A percentile compares a stretch with the other conserved stretches of the same genome.
Evolutionary conservation across 495 filamentous ascomycete species (phyloP).

Genomic region (Aspergillus indologenus): DNA sequence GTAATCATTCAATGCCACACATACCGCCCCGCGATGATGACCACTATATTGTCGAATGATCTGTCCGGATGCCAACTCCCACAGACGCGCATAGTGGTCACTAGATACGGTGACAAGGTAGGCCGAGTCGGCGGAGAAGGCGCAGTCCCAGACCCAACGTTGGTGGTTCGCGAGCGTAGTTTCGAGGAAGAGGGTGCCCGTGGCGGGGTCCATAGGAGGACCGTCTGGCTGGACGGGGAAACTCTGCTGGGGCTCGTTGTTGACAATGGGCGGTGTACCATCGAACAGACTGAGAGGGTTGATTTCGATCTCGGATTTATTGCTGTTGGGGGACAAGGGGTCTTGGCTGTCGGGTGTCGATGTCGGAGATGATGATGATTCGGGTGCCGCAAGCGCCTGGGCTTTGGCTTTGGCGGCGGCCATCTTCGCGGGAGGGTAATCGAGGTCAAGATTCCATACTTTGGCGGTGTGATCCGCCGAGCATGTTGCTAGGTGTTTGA

Average conservation of each 20-base stretch:
- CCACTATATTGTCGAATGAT: slow-evolving; percentile 98
- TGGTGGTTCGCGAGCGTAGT: slow-evolving; percentile 92
- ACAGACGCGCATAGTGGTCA: slow-evolving; percentile 95
- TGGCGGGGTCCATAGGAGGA: slow-evolving; percentile 42
- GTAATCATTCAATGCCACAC: slow-evolving; percentile 96
- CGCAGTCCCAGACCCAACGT: slow-evolving; percentile 99
- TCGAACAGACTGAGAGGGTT: slow-evolving; percentile 25
- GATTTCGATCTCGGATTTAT: slow-evolving; percentile 16
- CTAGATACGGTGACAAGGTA: slow-evolving; percentile 98
- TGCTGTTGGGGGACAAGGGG: slow-evolving; percentile 11
- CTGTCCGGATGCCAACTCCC: slow-evolving; percentile 80
- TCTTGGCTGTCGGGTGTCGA: slow-evolving; percentile 17
- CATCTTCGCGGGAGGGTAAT: slow-evolving; percentile 44
- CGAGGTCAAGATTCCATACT: slow-evolving; percentile 84
- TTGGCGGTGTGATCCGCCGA: slow-evolving; percentile 97
- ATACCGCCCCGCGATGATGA: slow-evolving; percentile 92
- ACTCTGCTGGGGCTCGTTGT: slow-evolving; percentile 30
- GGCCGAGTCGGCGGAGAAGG: slow-evolving; percentile 92
- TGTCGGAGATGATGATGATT: slow-evolving; percentile 16
- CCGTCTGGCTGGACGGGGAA: slow-evolving; percentile 45
- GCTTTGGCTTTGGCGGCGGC: slow-evolving; percentile 33
- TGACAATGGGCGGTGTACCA: slow-evolving; percentile 11
- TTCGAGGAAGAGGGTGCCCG: slow-evolving; percentile 71
- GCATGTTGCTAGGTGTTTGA: slow-evolving; percentile 95
- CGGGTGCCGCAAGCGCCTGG: slow-evolving; percentile 18